These are phyloP conservation scores for Pisolithus tinctorius DNA, from an alignment of 768 basidiomycete species.

Conservation along the genomic window DNA sequence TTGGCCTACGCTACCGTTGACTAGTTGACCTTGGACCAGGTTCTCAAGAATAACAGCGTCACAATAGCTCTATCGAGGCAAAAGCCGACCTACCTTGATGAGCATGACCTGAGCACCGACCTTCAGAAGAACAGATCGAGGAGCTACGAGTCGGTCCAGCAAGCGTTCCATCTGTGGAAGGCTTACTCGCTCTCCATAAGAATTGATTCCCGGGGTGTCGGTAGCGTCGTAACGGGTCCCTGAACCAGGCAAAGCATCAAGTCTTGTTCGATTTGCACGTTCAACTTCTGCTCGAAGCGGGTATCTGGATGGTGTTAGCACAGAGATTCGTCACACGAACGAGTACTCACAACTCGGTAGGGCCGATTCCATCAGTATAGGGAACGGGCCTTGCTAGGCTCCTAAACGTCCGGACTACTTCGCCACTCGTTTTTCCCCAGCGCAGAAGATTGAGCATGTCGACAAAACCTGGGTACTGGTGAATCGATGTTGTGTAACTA, in stretches of 20 bases:
- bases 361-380: slow-evolving; percentile 70
- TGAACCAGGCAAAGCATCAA: slow-evolving; percentile 36
- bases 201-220: slow-evolving; percentile 43
- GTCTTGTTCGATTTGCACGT: slow-evolving; percentile 49
- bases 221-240: slow-evolving; percentile 34
- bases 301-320: slow-evolving; percentile 38
- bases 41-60: slow-evolving; percentile 38
- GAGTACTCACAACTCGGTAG: slow-evolving; percentile 66
- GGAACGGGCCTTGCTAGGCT: slow-evolving; percentile 47
- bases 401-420: slow-evolving; percentile 43
- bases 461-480: slow-evolving; percentile 47
- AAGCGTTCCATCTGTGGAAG: slow-evolving; percentile 35
- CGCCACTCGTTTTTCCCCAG: slow-evolving; percentile 51
- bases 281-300: slow-evolving; percentile 71
- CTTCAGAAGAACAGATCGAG: slow-evolving; percentile 40
- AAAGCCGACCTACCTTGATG: slow-evolving; percentile 44
- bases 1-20: slow-evolving; percentile 65
- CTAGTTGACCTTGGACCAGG: slow-evolving; percentile 56
- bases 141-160: slow-evolving; percentile 58
- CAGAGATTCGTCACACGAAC: neutral
- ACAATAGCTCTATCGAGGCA: neutral
- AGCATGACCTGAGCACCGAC: slow-evolving; percentile 85
- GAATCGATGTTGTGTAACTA: neutral
- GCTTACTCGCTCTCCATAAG: slow-evolving; percentile 31
- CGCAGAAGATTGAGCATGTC: slow-evolving; percentile 88